Percentiles rank a stretch among this genome's conserved stretches.
Evolutionary conservation across 768 basidiomycete genomes (phyloP).

Genomic region (Clavulina sp.): DNA sequence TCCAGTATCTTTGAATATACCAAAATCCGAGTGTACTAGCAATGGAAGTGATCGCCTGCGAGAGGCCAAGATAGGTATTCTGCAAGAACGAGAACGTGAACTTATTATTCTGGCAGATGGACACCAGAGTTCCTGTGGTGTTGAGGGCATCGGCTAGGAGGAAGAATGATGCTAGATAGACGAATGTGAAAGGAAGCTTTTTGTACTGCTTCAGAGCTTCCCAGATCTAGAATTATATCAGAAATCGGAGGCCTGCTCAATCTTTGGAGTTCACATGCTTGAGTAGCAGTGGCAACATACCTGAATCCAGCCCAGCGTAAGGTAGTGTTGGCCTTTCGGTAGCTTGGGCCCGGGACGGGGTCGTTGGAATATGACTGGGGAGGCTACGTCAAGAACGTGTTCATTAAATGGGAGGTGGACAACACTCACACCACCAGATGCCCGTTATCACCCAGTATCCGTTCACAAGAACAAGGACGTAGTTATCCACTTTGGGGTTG

Average conservation of each 20-base stretch:
- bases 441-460: conserved; percentile 63
- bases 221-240: conserved; percentile 42
- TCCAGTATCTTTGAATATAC: conserved; percentile 68
- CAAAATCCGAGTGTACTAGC: conserved; percentile 55
- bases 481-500: conserved; percentile 55
- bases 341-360: conserved; percentile 67
- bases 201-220: conserved; percentile 55
- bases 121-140: conserved; percentile 57
- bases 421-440: conserved; percentile 69
- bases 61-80: conserved; percentile 55
- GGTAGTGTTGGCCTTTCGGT: conserved; percentile 56
- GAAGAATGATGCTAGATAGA: conserved; percentile 61
- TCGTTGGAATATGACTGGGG: conserved; percentile 61
- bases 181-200: conserved; percentile 63
- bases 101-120: conserved; percentile 65
- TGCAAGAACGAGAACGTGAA: conserved; percentile 68
- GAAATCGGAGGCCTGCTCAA: neutral
- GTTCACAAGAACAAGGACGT: conserved; percentile 49
- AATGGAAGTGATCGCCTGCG: conserved; percentile 61
- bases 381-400: neutral
- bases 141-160: conserved; percentile 68
- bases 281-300: conserved; percentile 19
- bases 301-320: conserved; percentile 79
- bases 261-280: neutral
- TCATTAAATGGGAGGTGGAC: neutral